phyloP scores from a whole-genome alignment of 768 basidiomycete genomes.

The Inosperma sp. region DNA sequence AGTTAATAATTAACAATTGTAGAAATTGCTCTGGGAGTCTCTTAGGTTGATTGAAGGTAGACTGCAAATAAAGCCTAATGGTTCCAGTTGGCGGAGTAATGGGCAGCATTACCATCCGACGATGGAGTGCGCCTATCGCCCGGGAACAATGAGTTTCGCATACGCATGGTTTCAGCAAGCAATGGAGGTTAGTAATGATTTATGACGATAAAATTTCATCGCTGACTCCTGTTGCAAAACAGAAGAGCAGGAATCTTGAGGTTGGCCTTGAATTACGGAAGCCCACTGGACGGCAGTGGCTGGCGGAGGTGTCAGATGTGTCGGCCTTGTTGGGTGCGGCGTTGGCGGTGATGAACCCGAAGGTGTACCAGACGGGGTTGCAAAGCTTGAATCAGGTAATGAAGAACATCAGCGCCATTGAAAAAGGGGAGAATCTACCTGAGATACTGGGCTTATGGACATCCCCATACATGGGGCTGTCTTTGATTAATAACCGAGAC shows the following conservation, averaged over 20 bases:
- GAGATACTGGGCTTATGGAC: background rate
- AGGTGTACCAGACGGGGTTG: too few relatives aligned
- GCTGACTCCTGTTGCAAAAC: background rate
- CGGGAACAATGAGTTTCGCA: background rate
- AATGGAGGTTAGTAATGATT: background rate
- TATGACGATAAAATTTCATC: background rate
- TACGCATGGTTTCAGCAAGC: conserved; percentile 1
- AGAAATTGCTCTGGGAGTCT: background rate
- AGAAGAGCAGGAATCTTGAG: background rate
- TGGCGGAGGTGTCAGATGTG: background rate
- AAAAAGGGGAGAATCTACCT: background rate
- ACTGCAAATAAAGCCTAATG: background rate
- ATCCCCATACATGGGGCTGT: background rate
- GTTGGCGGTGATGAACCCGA: conserved; percentile 4
- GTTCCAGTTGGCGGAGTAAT: background rate
- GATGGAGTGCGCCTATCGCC: background rate
- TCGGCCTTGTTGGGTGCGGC: conserved; percentile 7
- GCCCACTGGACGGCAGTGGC: background rate
- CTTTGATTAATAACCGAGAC: background rate
- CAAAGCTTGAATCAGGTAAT: background rate
- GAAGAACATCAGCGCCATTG: background rate
- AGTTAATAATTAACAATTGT: background rate
- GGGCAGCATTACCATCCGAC: background rate
- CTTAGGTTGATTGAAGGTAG: background rate
- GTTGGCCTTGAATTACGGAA: background rate